phyloP scores from a whole-genome alignment of 768 basidiomycete species.

The Mycena galopus region DNA sequence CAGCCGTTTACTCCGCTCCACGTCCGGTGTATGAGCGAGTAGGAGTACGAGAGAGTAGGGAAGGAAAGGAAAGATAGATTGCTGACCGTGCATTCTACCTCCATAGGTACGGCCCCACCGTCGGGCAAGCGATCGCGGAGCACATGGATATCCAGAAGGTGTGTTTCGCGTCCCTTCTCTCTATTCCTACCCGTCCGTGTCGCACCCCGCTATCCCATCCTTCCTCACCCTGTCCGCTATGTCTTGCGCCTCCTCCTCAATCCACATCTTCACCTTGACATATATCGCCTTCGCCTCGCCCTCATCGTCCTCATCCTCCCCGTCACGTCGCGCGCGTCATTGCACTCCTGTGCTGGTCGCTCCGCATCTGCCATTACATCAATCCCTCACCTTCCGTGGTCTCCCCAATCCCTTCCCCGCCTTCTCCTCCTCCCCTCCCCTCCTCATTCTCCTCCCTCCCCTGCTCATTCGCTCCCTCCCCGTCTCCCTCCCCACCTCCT shows the following conservation, averaged over 20 bases:
- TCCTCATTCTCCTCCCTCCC: background rate
- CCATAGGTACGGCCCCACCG: conserved; percentile 55
- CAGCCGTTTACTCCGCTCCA: no score
- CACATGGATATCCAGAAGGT: conserved; percentile 75
- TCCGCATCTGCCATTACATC: no score
- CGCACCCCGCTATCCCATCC: no score
- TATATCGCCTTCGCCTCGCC: no score
- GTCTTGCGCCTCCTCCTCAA: no score
- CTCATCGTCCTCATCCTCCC: background rate
- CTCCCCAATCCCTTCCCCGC: no score
- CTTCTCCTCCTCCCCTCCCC: background rate
- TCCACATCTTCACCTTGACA: no score
- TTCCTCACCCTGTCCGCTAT: no score
- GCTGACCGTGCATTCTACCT: background rate
- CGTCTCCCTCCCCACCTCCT: background rate
- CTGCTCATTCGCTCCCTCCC: background rate
- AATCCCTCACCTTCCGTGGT: no score
- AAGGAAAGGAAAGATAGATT: background rate
- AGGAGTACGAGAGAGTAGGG: background rate
- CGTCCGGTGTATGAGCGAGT: background rate
- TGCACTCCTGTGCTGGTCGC: no score
- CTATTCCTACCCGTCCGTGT: background rate
- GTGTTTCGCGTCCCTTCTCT: background rate
- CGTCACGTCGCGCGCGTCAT: no score
- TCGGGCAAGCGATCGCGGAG: conserved; percentile 74